Evolutionary conservation across 192 early-diverging fungal genomes (phyloP).

Genomic region (Coemansia sp.): DNA sequence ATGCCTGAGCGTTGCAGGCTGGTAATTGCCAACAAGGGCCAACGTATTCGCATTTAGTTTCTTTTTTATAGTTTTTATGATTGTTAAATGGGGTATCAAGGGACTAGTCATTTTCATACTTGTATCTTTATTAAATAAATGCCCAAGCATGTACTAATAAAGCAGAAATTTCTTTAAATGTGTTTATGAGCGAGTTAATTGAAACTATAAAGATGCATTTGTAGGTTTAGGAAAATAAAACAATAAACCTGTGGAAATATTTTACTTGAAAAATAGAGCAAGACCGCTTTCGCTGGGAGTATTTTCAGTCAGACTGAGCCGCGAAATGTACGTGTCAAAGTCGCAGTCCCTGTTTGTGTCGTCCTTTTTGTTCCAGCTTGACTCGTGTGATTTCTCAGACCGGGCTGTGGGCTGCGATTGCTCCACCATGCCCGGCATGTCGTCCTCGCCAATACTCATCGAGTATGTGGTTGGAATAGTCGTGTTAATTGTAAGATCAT

Average conservation of each 20-base stretch:
- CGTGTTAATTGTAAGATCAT: not conserved
- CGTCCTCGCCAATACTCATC: constrained; percentile 3
- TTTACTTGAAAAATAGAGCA: constrained; percentile 5
- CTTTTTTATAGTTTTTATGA: too few relatives aligned
- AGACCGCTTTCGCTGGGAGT: constrained; percentile 8
- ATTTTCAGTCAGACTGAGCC: constrained; percentile 6
- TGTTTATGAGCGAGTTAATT: not conserved
- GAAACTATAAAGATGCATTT: not conserved
- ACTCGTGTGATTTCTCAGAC: not conserved
- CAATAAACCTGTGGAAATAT: not conserved
- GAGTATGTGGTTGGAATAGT: constrained; percentile 9
- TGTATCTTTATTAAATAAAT: too few relatives aligned
- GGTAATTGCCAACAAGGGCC: too few relatives aligned
- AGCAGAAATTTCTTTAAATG: too few relatives aligned
- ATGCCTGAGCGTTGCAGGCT: too few relatives aligned
- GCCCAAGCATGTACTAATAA: too few relatives aligned
- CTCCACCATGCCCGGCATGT: constrained; percentile 6
- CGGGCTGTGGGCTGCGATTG: not conserved
- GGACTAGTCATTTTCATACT: too few relatives aligned
- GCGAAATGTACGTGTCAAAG: constrained; percentile 5
- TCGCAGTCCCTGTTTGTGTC: not conserved
- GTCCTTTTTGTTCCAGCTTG: not conserved
- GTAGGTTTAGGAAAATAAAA: not conserved
- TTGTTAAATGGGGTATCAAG: too few relatives aligned
- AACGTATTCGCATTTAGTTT: too few relatives aligned